Percentiles rank a stretch among this genome's conserved stretches.
Evolutionary conservation across 495 filamentous ascomycete species (phyloP).

Genomic region (Trichocladium uniseriatum): DNA sequence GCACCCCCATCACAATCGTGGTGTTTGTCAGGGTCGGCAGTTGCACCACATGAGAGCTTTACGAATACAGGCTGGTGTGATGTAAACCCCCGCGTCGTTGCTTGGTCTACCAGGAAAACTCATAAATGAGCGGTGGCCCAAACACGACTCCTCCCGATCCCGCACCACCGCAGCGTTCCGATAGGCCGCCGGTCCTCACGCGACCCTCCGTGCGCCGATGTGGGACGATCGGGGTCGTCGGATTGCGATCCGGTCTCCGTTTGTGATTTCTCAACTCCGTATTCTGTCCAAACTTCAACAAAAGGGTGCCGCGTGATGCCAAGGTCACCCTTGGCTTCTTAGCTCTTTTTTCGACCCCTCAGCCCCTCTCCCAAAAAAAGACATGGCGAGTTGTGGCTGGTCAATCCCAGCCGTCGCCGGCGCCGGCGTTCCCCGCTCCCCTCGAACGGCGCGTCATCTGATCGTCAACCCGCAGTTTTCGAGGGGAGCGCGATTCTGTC

Average conservation of each 20-base stretch:
- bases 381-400: not conserved
- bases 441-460: constrained; percentile 24
- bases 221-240: not conserved
- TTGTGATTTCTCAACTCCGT: not conserved
- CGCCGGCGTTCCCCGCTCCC: not conserved
- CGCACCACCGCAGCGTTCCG: not conserved
- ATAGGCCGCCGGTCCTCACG: not conserved
- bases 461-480: not conserved
- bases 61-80: too few relatives aligned
- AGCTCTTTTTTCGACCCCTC: not conserved
- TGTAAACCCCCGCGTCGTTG: too few relatives aligned
- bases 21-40: too few relatives aligned
- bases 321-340: constrained; percentile 2
- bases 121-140: not conserved
- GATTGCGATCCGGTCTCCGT: not conserved
- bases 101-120: too few relatives aligned
- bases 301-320: not conserved
- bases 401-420: not conserved
- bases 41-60: too few relatives aligned
- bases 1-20: not conserved
- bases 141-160: not conserved
- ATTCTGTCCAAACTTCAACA: not conserved
- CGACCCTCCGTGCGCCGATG: not conserved
- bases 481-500: too few relatives aligned
- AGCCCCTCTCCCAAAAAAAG: too few relatives aligned